Evolutionary conservation across 345 rosid genomes (phyloP).

Genomic region (Euphorbia tirucalli): DNA sequence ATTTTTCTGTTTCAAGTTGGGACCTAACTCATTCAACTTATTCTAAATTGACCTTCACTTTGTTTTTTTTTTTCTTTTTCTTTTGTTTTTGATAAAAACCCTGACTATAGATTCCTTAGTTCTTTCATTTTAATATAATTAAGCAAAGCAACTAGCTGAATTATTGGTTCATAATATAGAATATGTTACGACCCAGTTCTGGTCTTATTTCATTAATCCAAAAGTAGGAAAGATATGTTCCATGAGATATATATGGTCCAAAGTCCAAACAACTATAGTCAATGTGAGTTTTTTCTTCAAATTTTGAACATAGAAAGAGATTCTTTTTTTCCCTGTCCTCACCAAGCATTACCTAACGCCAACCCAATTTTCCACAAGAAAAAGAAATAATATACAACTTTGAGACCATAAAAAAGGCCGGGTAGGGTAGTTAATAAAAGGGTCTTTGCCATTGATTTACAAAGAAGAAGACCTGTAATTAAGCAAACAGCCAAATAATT

Average conservation of each 20-base stretch:
- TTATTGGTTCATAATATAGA: neutral
- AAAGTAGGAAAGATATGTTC: too few species aligned
- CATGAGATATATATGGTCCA: neutral
- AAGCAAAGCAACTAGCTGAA: too few species aligned
- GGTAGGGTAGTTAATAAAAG: neutral
- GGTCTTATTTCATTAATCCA: too few species aligned
- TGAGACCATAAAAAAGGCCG: neutral
- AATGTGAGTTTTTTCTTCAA: neutral
- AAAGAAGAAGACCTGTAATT: conserved; percentile 13
- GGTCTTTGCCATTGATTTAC: conserved; percentile 14
- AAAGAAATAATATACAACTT: too few species aligned
- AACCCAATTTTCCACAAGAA: neutral
- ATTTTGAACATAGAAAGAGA: neutral
- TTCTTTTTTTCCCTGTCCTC: neutral
- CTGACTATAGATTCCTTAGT: neutral
- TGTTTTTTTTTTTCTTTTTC: neutral
- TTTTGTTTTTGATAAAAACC: too few species aligned
- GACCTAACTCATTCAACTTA: conserved; percentile 1
- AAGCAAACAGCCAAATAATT: conserved; percentile 11
- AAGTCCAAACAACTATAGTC: neutral
- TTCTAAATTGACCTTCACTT: neutral
- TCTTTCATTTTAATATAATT: neutral
- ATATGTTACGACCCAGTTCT: too few species aligned
- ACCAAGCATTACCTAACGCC: conserved; percentile 12
- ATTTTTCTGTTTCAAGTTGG: neutral